Conservation (phyloP, 129 eudicot species). For the Flaveria ramosissima region DNA sequence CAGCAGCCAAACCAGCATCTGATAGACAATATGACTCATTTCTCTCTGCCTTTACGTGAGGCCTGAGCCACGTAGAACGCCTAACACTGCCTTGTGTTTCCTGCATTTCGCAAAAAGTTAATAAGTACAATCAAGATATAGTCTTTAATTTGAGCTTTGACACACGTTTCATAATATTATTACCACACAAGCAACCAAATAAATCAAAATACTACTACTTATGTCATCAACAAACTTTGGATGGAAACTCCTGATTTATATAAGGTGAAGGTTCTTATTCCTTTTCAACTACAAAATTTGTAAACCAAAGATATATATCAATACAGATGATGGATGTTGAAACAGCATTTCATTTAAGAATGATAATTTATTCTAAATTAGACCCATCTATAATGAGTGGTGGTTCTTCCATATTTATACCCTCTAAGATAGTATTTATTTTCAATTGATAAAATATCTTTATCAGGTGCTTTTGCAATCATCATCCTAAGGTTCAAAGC, state of each 20-base stretch:
- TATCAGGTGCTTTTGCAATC: not conserved
- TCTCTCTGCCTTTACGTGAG: slow-evolving; percentile 43
- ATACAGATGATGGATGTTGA: not conserved
- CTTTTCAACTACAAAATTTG: too few relatives aligned
- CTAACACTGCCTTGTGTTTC: slow-evolving; percentile 62
- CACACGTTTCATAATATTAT: too few relatives aligned
- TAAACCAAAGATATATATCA: not conserved
- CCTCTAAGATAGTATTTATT: not conserved
- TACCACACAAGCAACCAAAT: too few relatives aligned
- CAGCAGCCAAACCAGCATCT: slow-evolving; percentile 74
- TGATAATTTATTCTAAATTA: not conserved
- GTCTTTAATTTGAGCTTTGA: too few relatives aligned
- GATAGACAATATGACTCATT: slow-evolving; percentile 64
- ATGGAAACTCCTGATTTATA: too few relatives aligned
- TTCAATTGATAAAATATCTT: not conserved
- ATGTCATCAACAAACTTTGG: too few relatives aligned
- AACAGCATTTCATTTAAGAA: not conserved
- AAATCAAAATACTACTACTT: too few relatives aligned
- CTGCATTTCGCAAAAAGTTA: slow-evolving; percentile 36
- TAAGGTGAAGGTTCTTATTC: too few relatives aligned
- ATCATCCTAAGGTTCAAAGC: not conserved
- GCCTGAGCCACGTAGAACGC: slow-evolving; percentile 48
- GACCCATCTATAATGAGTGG: not conserved
- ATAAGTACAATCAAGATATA: too few relatives aligned
- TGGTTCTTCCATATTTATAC: not conserved